Evolutionary conservation across 2,329 filamentous ascomycete genomes (phyloP), one percentile per base, ranked within the genome.

Genomic region (Diaporthe eres): DNA sequence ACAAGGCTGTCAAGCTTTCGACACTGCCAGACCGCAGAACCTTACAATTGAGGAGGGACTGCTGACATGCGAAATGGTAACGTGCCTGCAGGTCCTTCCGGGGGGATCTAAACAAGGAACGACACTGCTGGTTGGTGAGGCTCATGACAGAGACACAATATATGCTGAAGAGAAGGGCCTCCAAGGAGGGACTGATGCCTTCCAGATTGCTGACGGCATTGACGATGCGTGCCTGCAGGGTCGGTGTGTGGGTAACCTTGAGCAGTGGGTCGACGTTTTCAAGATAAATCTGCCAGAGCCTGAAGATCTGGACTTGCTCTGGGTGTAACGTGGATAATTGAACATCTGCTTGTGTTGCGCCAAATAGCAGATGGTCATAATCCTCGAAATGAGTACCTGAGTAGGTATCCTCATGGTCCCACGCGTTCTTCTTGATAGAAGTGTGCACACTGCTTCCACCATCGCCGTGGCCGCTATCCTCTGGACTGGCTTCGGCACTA

Each of bases 221-320:
- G 17, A 92, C 85, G 7, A 92, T 86, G 4, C 85, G 86, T 1
- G 80, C 78, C 76, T 92, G 90, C 0, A 92, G 79, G 1, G 81
- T 90, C 0, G 90, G 90, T 0, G 87, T 86, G 78, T 92, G 91
- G 0, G 89, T 88, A 49, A 92, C 84, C 71, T 91, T 92, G n/a
- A 92, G 81, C 3, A 92, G 77, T 0, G 90, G 90, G 77, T 92
- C 85, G 70, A 92, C 87, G 55, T 91, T 90, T 39, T 91, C 86
- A 0, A 92, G 81, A 77, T 90, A 92, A 0, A 87, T 82, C 79
- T 92, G 90, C 90, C 91, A 92, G 0, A 90, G 81, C 34, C 83
- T 80, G 75, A 90, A 87, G 9, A 89, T 86, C 0, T 87, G 83
- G 1, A 84, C 82, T 0, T 84, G 84, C 0, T 84, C 79, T 0